Evolutionary conservation across 78 protist species (phyloP), one percentile per base, ranked within the genome.

Genomic region (Dictyostelium intermedium): DNA sequence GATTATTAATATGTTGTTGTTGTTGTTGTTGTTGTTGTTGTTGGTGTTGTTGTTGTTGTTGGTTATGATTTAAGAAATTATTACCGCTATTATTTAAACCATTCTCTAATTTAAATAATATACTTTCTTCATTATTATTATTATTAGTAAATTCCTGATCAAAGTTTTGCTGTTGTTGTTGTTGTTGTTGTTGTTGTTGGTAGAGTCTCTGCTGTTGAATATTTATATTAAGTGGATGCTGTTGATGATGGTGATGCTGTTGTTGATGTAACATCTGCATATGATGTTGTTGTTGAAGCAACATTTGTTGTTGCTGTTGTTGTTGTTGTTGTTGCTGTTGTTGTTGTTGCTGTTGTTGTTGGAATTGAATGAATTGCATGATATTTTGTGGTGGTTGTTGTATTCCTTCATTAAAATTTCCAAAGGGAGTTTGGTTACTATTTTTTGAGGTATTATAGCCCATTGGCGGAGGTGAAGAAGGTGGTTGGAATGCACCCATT

Each of bases 71-170:
- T 27, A 56, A 56, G 27, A 56, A 56, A 56, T 56, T 56, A 56
- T 20, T 73, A 18, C 25, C 32, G 14, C 45, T 73, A 41, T 77
- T 39, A 20, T 20, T 77, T 41, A 80, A 80, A 23, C 39, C 85
- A 80, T 80, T 80, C 32, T 80, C 35, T 50, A 50, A 41, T 50
- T 53, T 37, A 80, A 30, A 80, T 80, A 72, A 72, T 30, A 72
- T 72, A 14, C 25, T 32, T 18, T 34, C 79, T 13, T 77, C 82
- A 25, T 41, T 77, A 6, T 9, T 32, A 5, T 41, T 16, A 35
- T 41, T 32, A 5, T 41, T 16, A 35, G n/a, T 32, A 5, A 18
- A 30, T 16, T 50, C 43, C 50, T 50, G 63, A 53, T 37, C 35
- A 37, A 13, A 77, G 27, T 80, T 41, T 27, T 53, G 69, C 5